Evolutionary conservation across 306 rosid genomes (phyloP), one percentile per base, ranked within the genome.

Genomic region (Leucaena leucocephala): DNA sequence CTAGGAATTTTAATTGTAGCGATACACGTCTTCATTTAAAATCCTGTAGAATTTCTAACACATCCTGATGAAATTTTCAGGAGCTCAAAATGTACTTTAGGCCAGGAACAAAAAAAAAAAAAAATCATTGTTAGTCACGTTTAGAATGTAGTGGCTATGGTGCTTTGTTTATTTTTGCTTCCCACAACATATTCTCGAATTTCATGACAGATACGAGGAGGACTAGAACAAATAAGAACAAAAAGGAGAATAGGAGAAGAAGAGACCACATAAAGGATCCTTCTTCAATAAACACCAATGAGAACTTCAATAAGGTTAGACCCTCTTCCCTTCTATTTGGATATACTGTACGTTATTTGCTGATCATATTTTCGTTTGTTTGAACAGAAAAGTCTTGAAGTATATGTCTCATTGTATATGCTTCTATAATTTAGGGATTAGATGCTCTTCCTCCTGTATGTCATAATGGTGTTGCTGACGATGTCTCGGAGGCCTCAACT

Each of bases 221-320:
- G 34, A 79, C 80, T 45, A 82, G 87, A 82, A 69, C 87, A 71
- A 88, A 74, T 80, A 94, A 90, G 83, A 91, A 81, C 79, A 94
- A 90, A 85, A 94, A 92, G 91, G 91, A 91, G 87, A 90, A 89
- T 78, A 90, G 97, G 49, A 86, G 96, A 78, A 85, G 89, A 84
- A 91, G 86, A 75, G 91, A 90, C 70, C 87, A 85, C n/a, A 73
- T 76, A 71, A 90, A 90, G 84, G 91, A 86, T 82, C 87, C 87
- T 74, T 82, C 87, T 79, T 85, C 82, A 62, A 57, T 74, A 77
- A 87, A 68, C 77, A 81, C 76, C 71, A 81, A 85, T 64, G 88
- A 90, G 61, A 79, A 78, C 78, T 87, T 86, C 64, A 79, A 75
- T 73, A 82, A 89, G 91, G 97, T 94, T 80, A 64, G 72, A 8